Percentiles rank a stretch among this genome's conserved stretches.
Conservation (phyloP, 352 stramenopile species). For the Peronospora belbahrii region DNA sequence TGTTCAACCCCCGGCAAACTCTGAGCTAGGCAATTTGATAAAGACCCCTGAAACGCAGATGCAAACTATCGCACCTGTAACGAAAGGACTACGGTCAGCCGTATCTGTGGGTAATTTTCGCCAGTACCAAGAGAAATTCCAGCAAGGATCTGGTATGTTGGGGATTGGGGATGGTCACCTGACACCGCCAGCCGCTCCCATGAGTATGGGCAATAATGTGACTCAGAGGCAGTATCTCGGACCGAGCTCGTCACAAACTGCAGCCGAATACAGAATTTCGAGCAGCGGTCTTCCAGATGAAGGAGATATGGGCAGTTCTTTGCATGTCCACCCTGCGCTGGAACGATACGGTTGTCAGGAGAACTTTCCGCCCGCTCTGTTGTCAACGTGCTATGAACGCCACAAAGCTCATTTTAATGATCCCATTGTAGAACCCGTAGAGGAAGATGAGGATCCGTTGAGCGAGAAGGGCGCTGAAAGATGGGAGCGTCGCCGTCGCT, state of each 20-base stretch:
- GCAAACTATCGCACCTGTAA: constrained; percentile 6
- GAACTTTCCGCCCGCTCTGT: constrained; percentile 43
- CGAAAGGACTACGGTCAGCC: constrained; percentile 40
- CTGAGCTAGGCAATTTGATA: constrained; percentile 16
- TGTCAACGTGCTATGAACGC: constrained; percentile 59
- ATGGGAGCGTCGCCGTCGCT: constrained; percentile 54
- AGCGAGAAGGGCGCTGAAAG: constrained; percentile 64
- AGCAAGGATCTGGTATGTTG: constrained; percentile 10
- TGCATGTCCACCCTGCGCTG: constrained; percentile 14
- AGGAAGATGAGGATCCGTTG: constrained; percentile 70
- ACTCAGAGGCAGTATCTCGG: constrained; percentile 20
- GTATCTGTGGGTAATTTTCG: constrained; percentile 75
- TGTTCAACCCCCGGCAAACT: constrained; percentile 1
- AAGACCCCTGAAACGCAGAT: constrained; percentile 14
- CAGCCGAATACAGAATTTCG: constrained; percentile 10
- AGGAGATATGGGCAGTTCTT: constrained; percentile 6
- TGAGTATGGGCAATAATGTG: constrained; percentile 14
- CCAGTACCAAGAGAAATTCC: constrained; percentile 49
- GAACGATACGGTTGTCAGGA: constrained; percentile 41
- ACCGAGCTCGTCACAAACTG: constrained; percentile 5
- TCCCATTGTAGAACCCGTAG: constrained; percentile 48
- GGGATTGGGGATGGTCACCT: constrained; percentile 4
- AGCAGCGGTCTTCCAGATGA: constrained; percentile 5
- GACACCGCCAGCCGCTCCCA: constrained; percentile 4
- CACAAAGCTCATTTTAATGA: constrained; percentile 70